Evolutionary conservation across 1,284 basidiomycete genomes (phyloP).

Genomic region (Naganishia sp.): DNA sequence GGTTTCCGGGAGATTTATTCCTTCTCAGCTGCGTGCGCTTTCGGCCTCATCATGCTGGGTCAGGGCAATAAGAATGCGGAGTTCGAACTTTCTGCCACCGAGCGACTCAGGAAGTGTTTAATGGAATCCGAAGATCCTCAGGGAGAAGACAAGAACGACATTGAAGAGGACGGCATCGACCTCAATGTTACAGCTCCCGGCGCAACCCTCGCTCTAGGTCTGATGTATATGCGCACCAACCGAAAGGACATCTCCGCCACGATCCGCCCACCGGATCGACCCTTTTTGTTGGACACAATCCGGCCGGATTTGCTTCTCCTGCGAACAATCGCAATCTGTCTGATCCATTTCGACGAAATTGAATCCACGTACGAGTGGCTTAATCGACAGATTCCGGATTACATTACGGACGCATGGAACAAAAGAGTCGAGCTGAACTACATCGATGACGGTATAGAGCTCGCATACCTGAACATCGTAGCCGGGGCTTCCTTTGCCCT

Average conservation of each 20-base stretch:
- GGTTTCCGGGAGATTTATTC: conserved; percentile 91
- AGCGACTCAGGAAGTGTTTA: conserved; percentile 67
- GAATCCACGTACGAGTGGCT: conserved; percentile 77
- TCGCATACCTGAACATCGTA: conserved; percentile 85
- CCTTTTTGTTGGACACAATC: conserved; percentile 75
- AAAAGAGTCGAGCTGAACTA: conserved; percentile 45
- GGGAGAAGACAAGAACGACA: conserved; percentile 15
- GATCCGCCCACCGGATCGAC: conserved; percentile 76
- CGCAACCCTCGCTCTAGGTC: conserved; percentile 82
- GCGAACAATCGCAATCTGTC: conserved; percentile 71
- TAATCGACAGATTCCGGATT: conserved; percentile 67
- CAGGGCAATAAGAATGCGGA: conserved; percentile 59
- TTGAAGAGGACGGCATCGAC: conserved; percentile 62
- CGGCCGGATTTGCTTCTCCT: conserved; percentile 84
- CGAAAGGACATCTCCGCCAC: conserved; percentile 81
- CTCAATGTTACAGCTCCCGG: conserved; percentile 85
- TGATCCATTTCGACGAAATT: conserved; percentile 88
- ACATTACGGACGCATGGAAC: conserved; percentile 64
- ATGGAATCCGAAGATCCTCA: conserved; percentile 61
- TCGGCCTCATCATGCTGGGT: conserved; percentile 94
- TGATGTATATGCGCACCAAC: conserved; percentile 88
- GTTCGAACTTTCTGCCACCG: conserved; percentile 70
- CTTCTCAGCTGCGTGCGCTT: conserved; percentile 80
- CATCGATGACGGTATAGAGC: conserved; percentile 73
- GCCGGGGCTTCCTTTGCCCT: conserved; percentile 89